phyloP scores from a whole-genome alignment of 2,329 filamentous ascomycete species.

The Aspergillus pseudoglaucus region DNA sequence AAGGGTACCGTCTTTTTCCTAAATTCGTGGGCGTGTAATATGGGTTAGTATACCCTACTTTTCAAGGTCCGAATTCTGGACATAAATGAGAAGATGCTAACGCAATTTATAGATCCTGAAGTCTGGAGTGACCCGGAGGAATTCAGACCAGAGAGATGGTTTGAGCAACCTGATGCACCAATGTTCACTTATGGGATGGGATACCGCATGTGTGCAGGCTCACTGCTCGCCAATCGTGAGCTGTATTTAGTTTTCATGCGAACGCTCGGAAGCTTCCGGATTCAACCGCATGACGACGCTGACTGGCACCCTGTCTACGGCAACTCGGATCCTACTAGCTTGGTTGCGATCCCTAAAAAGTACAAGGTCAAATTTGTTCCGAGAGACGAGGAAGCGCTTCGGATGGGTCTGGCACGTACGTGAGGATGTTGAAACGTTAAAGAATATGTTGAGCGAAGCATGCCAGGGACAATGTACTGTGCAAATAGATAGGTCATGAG shows the following conservation, averaged over 20 bases:
- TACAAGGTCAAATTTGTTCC: constrained; percentile 57
- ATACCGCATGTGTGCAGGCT: constrained; percentile 63
- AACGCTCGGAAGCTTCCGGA: constrained; percentile 55
- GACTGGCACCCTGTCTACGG: constrained; percentile 56
- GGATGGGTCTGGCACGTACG: constrained; percentile 32
- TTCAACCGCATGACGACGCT: constrained; percentile 48
- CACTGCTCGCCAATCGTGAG: constrained; percentile 57
- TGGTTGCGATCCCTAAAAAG: constrained; percentile 55
- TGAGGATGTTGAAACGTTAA: not conserved
- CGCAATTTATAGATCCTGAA: constrained; percentile 38
- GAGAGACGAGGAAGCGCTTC: constrained; percentile 42
- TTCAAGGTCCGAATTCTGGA: not conserved
- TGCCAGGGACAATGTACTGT: not conserved
- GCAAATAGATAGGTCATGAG: not conserved
- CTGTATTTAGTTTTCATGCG: constrained; percentile 60
- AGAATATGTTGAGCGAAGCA: not conserved
- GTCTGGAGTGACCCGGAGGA: constrained; percentile 54
- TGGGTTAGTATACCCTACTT: constrained; percentile 42
- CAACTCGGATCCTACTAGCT: constrained; percentile 54
- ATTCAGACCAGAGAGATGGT: constrained; percentile 58
- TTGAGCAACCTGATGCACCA: constrained; percentile 57
- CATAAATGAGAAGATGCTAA: not conserved
- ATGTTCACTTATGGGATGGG: constrained; percentile 61
- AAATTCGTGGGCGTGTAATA: constrained; percentile 64
- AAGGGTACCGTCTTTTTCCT: constrained; percentile 59